A percentile compares a stretch with the other conserved stretches of the same genome.
These are phyloP conservation scores for Fusarium pilosicola DNA, from an alignment of 2,329 filamentous ascomycete genomes.

Conservation along the genomic window DNA sequence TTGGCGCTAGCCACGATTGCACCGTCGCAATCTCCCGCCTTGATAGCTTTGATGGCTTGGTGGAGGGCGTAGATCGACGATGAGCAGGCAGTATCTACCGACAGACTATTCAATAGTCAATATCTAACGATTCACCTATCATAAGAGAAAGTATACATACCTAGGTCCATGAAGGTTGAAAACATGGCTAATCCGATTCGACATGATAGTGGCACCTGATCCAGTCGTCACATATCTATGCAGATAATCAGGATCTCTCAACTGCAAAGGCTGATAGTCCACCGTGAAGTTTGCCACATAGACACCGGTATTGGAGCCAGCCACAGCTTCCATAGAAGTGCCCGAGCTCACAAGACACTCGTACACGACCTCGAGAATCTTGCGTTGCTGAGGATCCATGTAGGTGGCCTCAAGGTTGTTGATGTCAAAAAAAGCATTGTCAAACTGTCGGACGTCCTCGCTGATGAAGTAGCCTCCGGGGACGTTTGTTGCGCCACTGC, in stretches of 20 bases:
- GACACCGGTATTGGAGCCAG: neutral
- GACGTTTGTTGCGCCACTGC: neutral
- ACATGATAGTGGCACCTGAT: neutral
- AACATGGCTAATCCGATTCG: neutral
- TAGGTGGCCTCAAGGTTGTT: neutral
- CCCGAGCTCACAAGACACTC: neutral
- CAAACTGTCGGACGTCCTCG: neutral
- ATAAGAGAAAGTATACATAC: neutral
- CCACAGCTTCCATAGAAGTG: neutral
- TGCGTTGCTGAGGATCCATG: neutral
- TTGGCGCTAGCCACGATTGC: neutral
- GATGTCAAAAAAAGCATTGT: neutral
- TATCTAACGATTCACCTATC: fast-evolving
- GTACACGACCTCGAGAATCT: neutral
- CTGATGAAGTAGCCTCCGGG: neutral
- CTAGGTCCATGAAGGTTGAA: neutral
- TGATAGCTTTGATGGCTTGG: neutral
- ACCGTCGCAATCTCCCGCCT: neutral
- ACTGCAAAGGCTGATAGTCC: neutral
- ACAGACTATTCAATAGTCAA: neutral
- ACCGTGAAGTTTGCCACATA: neutral
- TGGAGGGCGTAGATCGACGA: neutral
- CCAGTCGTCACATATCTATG: neutral
- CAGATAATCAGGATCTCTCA: neutral
- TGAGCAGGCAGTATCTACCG: neutral